Conservation (phyloP, 768 basidiomycete species). For the Pleurotus citrinopileatus region DNA sequence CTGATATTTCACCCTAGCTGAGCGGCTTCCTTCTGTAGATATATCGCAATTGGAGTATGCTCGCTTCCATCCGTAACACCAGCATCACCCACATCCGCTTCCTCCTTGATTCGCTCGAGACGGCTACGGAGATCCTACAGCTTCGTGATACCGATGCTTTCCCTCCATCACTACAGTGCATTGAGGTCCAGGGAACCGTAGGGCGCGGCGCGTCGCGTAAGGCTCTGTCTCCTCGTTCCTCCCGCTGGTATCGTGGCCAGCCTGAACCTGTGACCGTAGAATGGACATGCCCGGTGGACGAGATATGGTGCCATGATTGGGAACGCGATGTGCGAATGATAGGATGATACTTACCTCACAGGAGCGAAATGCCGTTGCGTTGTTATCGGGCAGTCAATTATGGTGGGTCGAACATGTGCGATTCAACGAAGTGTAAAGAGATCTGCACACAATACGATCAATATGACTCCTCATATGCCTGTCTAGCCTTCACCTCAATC, state of each 20-base stretch:
- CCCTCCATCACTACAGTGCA: not conserved
- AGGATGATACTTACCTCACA: not conserved
- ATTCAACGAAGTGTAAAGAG: no score
- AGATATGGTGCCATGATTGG: not conserved
- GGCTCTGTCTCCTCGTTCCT: not conserved
- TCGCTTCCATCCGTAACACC: not conserved
- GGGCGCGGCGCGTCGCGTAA: no score
- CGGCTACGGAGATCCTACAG: not conserved
- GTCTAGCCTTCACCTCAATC: constrained; percentile 15
- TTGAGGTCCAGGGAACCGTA: not conserved
- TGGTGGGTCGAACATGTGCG: no score
- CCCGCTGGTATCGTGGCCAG: not conserved
- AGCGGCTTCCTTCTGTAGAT: no score
- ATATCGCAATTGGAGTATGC: no score
- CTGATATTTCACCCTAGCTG: no score
- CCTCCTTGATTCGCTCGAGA: not conserved
- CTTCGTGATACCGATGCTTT: not conserved
- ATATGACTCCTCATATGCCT: constrained; percentile 14
- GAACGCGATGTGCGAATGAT: not conserved
- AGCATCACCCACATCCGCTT: not conserved
- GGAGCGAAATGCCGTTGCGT: no score
- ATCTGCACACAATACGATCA: no score
- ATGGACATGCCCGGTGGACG: not conserved
- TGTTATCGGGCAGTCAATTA: no score
- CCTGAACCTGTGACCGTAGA: not conserved